Evolutionary conservation across 371 early-diverging fungal species (phyloP), one percentile per base, ranked within the genome.

Genomic region (Mucor plumbeus): DNA sequence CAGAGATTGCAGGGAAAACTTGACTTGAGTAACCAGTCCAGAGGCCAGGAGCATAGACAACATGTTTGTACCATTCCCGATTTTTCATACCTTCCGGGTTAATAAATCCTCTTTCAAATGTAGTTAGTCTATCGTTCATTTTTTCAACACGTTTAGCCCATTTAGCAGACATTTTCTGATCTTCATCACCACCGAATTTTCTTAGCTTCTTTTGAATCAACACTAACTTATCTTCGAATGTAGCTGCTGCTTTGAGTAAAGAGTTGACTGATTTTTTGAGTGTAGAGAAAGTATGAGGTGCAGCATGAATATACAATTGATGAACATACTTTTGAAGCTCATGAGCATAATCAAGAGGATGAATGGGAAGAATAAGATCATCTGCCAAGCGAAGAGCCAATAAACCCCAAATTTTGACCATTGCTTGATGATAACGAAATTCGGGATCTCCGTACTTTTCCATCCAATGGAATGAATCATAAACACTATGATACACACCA

Each of bases 401-500:
- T 7, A 81, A 38, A n/a, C 80, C 77, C 77, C 78, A 76, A 13
- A 84, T 70, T n/a, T 69, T 78, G 44, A 76, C 73, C 59, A 85
- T 71, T 3, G 88, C 69, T 62, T 75, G 74, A 65, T 91, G 90
- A 58, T 88, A 88, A 41, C 77, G 59, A 66, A 85, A 88, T 0
- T 70, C 72, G 5, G 91, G 88, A 63, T 91, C 91, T 15, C 89
- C 84, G 72, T 81, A 89, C 57, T 85, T 80, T 15, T 79, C 75
- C 87, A 91, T 89, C 82, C 90, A 87, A 63, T 87, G 82, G 67
- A 72, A 68, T 3, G 85, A 64, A 68, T 90, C 88, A 71, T 90
- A 90, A 66, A 83, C 87, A 63, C 88, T 88, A 69, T 91, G 91
- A 54, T 88, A 88, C 0, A 88, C 81, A 44, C 90, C 90, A 56